Conservation (phyloP, 129 eudicot species). For the Flaveria linearis region DNA sequence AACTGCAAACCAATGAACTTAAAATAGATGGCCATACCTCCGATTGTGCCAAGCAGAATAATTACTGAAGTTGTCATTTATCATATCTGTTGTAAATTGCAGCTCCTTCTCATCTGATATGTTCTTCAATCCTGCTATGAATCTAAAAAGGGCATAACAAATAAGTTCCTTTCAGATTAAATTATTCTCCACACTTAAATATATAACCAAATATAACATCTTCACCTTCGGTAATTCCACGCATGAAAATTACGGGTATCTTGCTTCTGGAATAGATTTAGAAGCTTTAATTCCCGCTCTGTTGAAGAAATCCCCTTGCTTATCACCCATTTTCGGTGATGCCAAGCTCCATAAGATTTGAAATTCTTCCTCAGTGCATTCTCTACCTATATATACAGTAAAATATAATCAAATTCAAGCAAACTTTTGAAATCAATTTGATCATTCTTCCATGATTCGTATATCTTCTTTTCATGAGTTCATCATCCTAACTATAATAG, state of each 20-base stretch:
- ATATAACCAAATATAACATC: conserved; percentile 7
- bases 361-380: conserved; percentile 71
- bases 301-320: conserved; percentile 79
- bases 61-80: conserved; percentile 77
- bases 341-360: conserved; percentile 97
- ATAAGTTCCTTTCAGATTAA: conserved; percentile 5
- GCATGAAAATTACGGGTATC: conserved; percentile 93
- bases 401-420: not conserved
- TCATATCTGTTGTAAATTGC: conserved; percentile 77
- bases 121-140: conserved; percentile 65
- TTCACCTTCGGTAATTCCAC: conserved; percentile 93
- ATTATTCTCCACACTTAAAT: not conserved
- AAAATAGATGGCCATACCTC: conserved; percentile 48
- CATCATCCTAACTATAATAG: conserved; percentile 3
- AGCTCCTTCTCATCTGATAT: conserved; percentile 74
- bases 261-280: conserved; percentile 64
- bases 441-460: not conserved
- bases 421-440: not conserved
- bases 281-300: conserved; percentile 70
- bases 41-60: conserved; percentile 99
- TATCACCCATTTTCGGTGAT: conserved; percentile 91
- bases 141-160: conserved; percentile 45
- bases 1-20: not conserved
- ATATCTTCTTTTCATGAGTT: not conserved
- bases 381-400: conserved; percentile 57